Base-by-base conservation (phyloP, 139 green algal species). In the Ostreobium quekettii region DNA sequence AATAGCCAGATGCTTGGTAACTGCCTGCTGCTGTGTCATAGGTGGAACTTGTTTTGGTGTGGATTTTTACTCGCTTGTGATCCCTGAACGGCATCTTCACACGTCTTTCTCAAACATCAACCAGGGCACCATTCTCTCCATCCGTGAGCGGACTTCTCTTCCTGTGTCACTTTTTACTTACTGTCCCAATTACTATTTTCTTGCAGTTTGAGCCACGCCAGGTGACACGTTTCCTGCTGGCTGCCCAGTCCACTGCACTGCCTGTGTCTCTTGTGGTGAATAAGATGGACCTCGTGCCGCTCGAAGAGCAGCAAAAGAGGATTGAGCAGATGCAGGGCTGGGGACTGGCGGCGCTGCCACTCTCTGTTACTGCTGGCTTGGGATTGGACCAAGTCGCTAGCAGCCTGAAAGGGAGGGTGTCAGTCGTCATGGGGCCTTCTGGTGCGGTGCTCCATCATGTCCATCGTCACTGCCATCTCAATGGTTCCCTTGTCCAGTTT, bases 251-350 rank as follows among this genome's bases (percentile, higher is more conserved):
- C 0, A 79, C 85, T 0, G 82, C 80, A 1, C 73, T 97, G 29
- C 84, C 86, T 28, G 82, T 96, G 42, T 81, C 79, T 1, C 73
- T 98, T n/a, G 75, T 89, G 24, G 82, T 99, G 4, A 98, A 98
- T 80, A 99, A 99, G 75, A 78, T 71, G 0, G 91, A 97, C 67
- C 79, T 97, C 29, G 46, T 92, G 33, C 7, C 38, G 0, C 28
- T 28, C 3, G 61, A 74, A 19, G 70, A 85, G 49, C 35, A 67
- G n/a, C 5, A 57, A 1, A 5, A 7, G 11, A 36, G 65, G 1
- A 33, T 69, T 37, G 33, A 67, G 2, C 49, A 86, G 78, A 64
- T 90, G 4, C 24, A 71, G 6, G 33, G 48, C 11, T 97, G 91
- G 91, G 93, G 93, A 5, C 97, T 97, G 67, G 46, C 81, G 5